Evolutionary conservation across 805 yeast genomes (phyloP).

Genomic region (Saturnispora quitensis): DNA sequence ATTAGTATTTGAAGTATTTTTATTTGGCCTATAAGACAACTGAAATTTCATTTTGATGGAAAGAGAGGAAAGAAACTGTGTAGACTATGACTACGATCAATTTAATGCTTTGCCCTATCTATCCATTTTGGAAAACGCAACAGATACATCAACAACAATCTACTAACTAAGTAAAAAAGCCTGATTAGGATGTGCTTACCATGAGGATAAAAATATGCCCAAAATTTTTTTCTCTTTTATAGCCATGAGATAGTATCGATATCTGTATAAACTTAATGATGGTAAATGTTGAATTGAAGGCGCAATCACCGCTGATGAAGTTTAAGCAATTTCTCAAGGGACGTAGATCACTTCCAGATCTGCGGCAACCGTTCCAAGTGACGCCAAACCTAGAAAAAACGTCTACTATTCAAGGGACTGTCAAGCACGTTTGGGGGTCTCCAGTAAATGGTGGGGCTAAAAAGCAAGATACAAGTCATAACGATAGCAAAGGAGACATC

Average conservation of each 20-base stretch:
- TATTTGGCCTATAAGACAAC: background rate
- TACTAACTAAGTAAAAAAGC: background rate
- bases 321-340: slow-evolving; percentile 3
- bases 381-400: slow-evolving; percentile 7
- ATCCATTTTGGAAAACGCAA: too few species aligned
- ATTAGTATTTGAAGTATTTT: background rate
- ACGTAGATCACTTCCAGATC: slow-evolving; percentile 7
- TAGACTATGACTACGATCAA: too few species aligned
- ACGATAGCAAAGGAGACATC: background rate
- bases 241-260: background rate
- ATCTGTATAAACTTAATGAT: background rate
- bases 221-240: background rate
- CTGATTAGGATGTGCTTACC: background rate
- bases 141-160: too few species aligned
- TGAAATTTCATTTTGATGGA: background rate
- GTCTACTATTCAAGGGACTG: slow-evolving; percentile 24
- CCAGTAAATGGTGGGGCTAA: slow-evolving; percentile 4
- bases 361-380: background rate
- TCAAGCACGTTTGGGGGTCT: slow-evolving; percentile 23
- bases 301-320: slow-evolving; percentile 6
- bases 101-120: too few species aligned
- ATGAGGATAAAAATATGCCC: background rate
- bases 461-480: slow-evolving; percentile 6
- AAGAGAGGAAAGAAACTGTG: background rate
- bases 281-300: slow-evolving; percentile 2